Evolutionary conservation across 805 yeast species (phyloP).

Genomic region (Schizosaccharomyces lindneri): DNA sequence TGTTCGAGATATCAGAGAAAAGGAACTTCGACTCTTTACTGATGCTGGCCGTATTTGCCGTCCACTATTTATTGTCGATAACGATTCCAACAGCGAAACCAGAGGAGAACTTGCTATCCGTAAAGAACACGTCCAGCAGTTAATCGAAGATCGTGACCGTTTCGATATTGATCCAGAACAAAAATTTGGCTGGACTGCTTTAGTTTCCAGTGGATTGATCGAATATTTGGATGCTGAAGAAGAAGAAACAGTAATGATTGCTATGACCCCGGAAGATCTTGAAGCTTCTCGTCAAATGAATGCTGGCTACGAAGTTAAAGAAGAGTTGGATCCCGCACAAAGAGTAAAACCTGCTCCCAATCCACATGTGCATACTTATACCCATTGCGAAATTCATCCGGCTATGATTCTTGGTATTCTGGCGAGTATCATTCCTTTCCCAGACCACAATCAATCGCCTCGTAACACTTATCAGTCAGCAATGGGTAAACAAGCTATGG

Average conservation of each 20-base stretch:
- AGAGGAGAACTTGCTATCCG: conserved; percentile 61
- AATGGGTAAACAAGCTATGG: conserved; percentile 99
- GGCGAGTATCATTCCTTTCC: conserved; percentile 97
- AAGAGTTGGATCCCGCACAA: conserved; percentile 44
- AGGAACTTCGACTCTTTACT: conserved; percentile 83
- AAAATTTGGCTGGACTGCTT: conserved; percentile 58
- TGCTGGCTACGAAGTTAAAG: conserved; percentile 17
- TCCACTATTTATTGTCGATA: conserved; percentile 84
- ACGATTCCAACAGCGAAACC: conserved; percentile 23
- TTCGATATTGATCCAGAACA: conserved; percentile 25
- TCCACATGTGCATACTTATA: conserved; percentile 56
- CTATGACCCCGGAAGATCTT: conserved; percentile 95
- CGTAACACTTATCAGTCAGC: conserved; percentile 98
- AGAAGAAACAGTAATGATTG: conserved; percentile 94
- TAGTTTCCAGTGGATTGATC: conserved; percentile 64
- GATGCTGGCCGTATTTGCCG: conserved; percentile 98
- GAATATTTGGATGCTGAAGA: conserved; percentile 98
- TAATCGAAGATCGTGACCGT: conserved; percentile 27
- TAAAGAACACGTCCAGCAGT: conserved; percentile 57
- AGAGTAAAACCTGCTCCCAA: conserved; percentile 51
- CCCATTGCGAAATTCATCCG: conserved; percentile 98
- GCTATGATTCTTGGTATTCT: conserved; percentile 97
- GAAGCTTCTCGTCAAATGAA: conserved; percentile 29
- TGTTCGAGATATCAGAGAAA: conserved; percentile 88
- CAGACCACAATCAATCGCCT: conserved; percentile 97